These are phyloP conservation scores for Hirsutella rhossiliensis DNA, from an alignment of 2,329 filamentous ascomycete species.

Conservation along the genomic window DNA sequence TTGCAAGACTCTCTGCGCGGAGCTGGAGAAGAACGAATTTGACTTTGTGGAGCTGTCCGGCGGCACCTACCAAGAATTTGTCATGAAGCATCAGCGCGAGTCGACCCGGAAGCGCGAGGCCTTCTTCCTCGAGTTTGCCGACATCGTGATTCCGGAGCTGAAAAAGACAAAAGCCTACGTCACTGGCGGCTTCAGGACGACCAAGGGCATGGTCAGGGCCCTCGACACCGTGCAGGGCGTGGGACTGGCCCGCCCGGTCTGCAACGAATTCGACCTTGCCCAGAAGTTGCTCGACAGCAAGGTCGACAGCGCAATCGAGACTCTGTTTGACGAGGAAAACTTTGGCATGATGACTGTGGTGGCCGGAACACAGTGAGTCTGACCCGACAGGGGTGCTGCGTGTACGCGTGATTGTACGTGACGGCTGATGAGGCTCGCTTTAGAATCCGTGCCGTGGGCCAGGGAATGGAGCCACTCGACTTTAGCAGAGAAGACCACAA, in stretches of 20 bases:
- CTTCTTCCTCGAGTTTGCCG: slow-evolving; percentile 50
- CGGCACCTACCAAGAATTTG: slow-evolving; percentile 45
- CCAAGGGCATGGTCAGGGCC: slow-evolving; percentile 44
- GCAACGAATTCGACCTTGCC: slow-evolving; percentile 14
- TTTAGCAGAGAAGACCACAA: slow-evolving; percentile 29
- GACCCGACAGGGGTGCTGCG: not conserved
- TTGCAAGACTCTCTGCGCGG: slow-evolving; percentile 31
- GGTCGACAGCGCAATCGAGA: slow-evolving; percentile 33
- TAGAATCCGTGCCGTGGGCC: slow-evolving; percentile 19
- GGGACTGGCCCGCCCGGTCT: slow-evolving; percentile 33
- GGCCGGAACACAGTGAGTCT: slow-evolving; percentile 19
- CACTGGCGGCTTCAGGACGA: slow-evolving; percentile 45
- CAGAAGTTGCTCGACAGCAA: slow-evolving; percentile 13
- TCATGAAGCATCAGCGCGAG: slow-evolving; percentile 38
- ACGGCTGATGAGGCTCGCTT: not conserved
- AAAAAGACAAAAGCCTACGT: slow-evolving; percentile 44
- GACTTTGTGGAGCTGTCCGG: slow-evolving; percentile 50
- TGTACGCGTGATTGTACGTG: not conserved
- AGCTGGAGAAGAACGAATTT: slow-evolving; percentile 35
- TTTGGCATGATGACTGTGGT: slow-evolving; percentile 25
- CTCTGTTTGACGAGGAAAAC: slow-evolving; percentile 34
- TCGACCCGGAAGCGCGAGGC: slow-evolving; percentile 42
- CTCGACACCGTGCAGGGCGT: slow-evolving; percentile 46
- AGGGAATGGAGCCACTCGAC: slow-evolving; percentile 44
- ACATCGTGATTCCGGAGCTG: slow-evolving; percentile 31